A percentile compares a stretch with the other conserved stretches of the same genome.
phyloP scores from a whole-genome alignment of 805 yeast species.

The Clavispora phyllophila region DNA sequence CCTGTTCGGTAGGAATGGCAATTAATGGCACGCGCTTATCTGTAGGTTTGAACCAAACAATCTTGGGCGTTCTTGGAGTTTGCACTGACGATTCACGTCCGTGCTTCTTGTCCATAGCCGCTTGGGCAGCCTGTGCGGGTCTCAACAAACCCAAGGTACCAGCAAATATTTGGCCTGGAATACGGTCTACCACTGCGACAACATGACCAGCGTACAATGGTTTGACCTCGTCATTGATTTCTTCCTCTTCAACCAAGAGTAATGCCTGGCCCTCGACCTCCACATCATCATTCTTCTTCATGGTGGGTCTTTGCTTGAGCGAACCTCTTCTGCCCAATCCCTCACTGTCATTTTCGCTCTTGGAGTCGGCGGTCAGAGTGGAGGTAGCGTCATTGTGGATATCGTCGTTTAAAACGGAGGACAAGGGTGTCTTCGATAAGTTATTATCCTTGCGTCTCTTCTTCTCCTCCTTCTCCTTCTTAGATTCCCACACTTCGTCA shows the following conservation, averaged over 20 bases:
- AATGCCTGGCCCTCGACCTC: constrained; percentile 98
- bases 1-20: constrained; percentile 98
- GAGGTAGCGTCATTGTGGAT: constrained; percentile 79
- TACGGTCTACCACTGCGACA: constrained; percentile 95
- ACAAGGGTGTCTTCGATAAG: constrained; percentile 26
- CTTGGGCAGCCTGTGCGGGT: constrained; percentile 91
- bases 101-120: constrained; percentile 52
- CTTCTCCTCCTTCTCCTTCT: constrained; percentile 95
- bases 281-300: constrained; percentile 96
- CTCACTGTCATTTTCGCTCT: constrained; percentile 28
- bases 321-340: constrained; percentile 74
- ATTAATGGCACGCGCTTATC: constrained; percentile 96
- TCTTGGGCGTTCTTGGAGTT: constrained; percentile 67
- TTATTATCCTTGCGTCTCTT: constrained; percentile 77
- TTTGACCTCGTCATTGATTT: constrained; percentile 84
- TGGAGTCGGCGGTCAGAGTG: constrained; percentile 31
- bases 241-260: constrained; percentile 89
- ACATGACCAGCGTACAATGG: constrained; percentile 98
- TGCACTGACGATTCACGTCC: constrained; percentile 44
- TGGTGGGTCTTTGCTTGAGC: constrained; percentile 89
- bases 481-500: constrained; percentile 96
- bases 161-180: constrained; percentile 92
- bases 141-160: constrained; percentile 91
- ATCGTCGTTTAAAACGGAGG: constrained; percentile 53
- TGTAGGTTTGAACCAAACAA: constrained; percentile 98